Evolutionary conservation across 441 rosid species (phyloP).

Genomic region (Erodium moschatum): DNA sequence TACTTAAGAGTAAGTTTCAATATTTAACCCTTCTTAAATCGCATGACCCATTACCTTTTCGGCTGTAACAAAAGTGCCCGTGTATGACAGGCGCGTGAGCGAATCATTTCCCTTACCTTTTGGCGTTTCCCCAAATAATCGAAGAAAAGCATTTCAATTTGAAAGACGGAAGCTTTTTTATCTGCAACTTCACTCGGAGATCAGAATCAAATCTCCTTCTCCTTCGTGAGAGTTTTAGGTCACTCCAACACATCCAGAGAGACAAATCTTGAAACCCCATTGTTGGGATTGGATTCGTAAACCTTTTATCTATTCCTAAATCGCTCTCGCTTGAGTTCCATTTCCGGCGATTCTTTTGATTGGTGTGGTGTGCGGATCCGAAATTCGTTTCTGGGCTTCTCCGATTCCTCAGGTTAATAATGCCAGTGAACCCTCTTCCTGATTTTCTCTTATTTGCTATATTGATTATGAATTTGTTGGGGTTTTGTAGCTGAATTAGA

Average conservation of each 20-base stretch:
- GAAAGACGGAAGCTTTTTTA: neutral
- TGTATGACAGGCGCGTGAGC: neutral
- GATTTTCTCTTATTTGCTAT: neutral
- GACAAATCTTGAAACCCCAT: neutral
- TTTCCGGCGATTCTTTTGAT: neutral
- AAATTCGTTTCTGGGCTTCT: neutral
- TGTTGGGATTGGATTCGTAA: neutral
- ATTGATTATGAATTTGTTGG: neutral
- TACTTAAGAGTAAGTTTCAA: no score
- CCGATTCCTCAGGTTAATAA: neutral
- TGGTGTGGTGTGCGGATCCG: neutral
- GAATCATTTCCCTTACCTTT: neutral
- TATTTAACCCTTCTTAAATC: no score
- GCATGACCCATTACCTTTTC: no score
- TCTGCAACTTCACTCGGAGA: neutral
- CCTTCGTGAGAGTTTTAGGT: neutral
- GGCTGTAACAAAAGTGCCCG: neutral
- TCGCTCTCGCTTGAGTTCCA: neutral
- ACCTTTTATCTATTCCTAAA: neutral
- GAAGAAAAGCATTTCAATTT: neutral
- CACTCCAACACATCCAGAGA: neutral
- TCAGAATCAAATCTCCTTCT: neutral
- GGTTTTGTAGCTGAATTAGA: neutral
- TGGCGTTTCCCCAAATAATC: conserved; percentile 1
- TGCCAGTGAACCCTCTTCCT: neutral